Evolutionary conservation across 441 rosid species (phyloP).

Genomic region (Breynia disticha): DNA sequence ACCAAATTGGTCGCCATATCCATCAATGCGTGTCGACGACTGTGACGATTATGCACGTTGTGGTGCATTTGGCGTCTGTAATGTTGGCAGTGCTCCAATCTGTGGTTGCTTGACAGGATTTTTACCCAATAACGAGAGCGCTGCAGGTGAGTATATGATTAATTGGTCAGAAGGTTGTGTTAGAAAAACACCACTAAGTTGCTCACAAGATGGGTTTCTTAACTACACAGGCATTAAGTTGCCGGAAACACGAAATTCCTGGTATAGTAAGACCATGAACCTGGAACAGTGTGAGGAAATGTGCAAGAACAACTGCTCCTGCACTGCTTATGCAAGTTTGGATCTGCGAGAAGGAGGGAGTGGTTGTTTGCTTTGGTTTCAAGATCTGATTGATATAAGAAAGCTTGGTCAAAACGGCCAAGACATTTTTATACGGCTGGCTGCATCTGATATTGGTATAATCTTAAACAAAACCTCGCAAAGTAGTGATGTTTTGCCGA

Average conservation of each 20-base stretch:
- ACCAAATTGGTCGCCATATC: background rate
- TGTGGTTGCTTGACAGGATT: conserved; percentile 56
- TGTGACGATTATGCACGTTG: background rate
- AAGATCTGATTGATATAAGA: too few relatives aligned
- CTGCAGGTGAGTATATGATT: conserved; percentile 32
- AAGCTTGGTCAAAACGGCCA: too few relatives aligned
- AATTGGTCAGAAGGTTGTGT: conserved; percentile 53
- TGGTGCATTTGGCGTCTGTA: conserved; percentile 31
- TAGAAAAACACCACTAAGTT: conserved; percentile 31
- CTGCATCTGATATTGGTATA: too few relatives aligned
- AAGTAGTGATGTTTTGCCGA: too few relatives aligned
- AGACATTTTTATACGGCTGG: too few relatives aligned
- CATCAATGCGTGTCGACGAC: background rate
- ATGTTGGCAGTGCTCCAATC: conserved; percentile 34
- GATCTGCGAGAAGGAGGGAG: conserved; percentile 12
- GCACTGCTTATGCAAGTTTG: conserved; percentile 47
- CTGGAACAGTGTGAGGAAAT: conserved; percentile 38
- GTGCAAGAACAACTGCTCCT: conserved; percentile 46
- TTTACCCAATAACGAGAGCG: conserved; percentile 21
- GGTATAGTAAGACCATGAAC: conserved; percentile 22
- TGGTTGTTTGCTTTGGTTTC: too few relatives aligned
- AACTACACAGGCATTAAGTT: conserved; percentile 32
- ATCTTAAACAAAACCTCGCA: too few relatives aligned
- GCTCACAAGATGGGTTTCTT: conserved; percentile 39
- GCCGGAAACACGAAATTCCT: conserved; percentile 41